phyloP scores from a whole-genome alignment of 148 eudicot species.

The Agrostemma githago region DNA sequence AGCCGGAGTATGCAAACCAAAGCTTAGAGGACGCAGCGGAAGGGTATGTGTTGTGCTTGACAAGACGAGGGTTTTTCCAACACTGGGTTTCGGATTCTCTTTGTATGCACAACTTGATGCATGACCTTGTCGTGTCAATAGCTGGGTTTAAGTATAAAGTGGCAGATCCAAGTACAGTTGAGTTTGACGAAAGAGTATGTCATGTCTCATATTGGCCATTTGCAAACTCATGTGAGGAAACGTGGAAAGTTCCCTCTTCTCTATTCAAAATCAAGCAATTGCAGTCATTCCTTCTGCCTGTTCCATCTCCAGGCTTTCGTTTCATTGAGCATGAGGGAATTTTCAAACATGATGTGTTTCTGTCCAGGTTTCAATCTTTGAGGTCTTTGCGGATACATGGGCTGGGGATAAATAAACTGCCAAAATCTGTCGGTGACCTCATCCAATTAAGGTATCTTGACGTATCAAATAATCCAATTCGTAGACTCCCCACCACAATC shows the following conservation, averaged over 20 bases:
- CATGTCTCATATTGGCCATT: constrained; percentile 5
- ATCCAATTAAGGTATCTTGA: constrained; percentile 4
- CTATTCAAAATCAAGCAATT: constrained; percentile 5
- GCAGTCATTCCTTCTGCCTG: not conserved
- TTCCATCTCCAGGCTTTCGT: not conserved
- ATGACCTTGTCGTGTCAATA: not conserved
- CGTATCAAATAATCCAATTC: not conserved
- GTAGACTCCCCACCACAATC: not conserved
- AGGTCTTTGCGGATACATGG: not conserved
- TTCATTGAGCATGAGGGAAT: not conserved
- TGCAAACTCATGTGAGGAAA: not conserved
- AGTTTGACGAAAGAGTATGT: constrained; percentile 10
- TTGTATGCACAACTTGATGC: constrained; percentile 2
- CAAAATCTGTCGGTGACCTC: constrained; percentile 2
- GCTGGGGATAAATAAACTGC: constrained; percentile 3
- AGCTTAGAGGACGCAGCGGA: constrained; percentile 9
- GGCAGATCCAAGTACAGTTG: not conserved
- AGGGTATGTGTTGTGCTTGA: not conserved
- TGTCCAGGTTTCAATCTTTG: not conserved
- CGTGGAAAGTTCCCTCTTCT: not conserved
- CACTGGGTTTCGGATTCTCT: not conserved
- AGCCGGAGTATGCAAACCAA: not conserved
- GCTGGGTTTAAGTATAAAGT: constrained; percentile 14
- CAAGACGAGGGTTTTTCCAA: constrained; percentile 1
- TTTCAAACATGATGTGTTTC: not conserved